phyloP scores from a whole-genome alignment of 2,329 filamentous ascomycete species.

The Neophaeococcomyces aloes region DNA sequence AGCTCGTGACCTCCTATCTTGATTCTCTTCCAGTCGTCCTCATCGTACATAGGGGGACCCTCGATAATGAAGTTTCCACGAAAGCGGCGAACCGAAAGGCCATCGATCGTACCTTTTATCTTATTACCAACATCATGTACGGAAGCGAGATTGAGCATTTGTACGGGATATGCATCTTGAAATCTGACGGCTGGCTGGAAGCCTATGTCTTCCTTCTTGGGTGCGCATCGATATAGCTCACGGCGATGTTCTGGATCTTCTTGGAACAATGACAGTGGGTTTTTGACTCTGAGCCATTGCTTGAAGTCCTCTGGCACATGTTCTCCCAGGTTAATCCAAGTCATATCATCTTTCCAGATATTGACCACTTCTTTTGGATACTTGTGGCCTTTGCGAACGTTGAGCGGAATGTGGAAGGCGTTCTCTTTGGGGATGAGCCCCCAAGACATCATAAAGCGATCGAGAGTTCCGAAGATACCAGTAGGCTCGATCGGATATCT shows the following conservation, averaged over 20 bases:
- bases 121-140: constrained; percentile 40
- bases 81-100: constrained; percentile 44
- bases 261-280: constrained; percentile 45
- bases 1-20: constrained; percentile 28
- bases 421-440: constrained; percentile 28
- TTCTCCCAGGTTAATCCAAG: constrained; percentile 29
- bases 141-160: constrained; percentile 46
- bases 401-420: constrained; percentile 44
- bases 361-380: constrained; percentile 40
- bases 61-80: constrained; percentile 48
- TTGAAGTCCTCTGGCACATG: constrained; percentile 40
- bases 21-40: constrained; percentile 49
- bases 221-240: constrained; percentile 45
- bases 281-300: constrained; percentile 39
- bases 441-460: constrained; percentile 15
- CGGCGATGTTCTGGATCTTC: constrained; percentile 36
- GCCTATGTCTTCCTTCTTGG: constrained; percentile 40
- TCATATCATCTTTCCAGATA: constrained; percentile 47
- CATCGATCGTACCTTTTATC: constrained; percentile 30
- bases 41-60: constrained; percentile 43
- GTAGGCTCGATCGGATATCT: constrained; percentile 31
- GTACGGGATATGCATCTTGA: constrained; percentile 49
- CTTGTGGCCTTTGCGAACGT: constrained; percentile 34
- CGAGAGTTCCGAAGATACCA: constrained; percentile 9
- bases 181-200: constrained; percentile 47